phyloP scores from a whole-genome alignment of 192 early-diverging fungal species.

The Coemansia sp. region DNA sequence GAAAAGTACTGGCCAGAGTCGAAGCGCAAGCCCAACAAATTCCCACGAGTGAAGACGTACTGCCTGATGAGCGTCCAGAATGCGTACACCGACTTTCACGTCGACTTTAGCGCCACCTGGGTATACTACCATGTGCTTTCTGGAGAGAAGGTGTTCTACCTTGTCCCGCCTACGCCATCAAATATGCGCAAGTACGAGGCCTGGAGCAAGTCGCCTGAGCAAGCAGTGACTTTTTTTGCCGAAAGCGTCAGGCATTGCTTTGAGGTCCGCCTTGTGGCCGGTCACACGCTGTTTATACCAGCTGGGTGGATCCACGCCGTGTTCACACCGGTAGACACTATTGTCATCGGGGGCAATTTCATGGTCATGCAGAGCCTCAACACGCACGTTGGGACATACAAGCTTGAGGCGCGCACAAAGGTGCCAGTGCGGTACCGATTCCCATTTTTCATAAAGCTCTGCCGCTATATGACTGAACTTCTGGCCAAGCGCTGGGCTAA shows the following conservation, averaged over 20 bases:
- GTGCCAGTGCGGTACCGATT: slow-evolving; percentile 82
- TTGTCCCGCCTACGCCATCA: slow-evolving; percentile 75
- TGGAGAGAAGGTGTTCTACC: slow-evolving; percentile 86
- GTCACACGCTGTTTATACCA: slow-evolving; percentile 92
- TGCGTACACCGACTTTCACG: slow-evolving; percentile 88
- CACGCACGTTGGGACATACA: slow-evolving; percentile 68
- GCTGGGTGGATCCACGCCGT: slow-evolving; percentile 97
- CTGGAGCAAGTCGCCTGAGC: slow-evolving; percentile 86
- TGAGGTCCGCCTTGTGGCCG: slow-evolving; percentile 69
- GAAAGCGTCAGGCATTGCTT: slow-evolving; percentile 80
- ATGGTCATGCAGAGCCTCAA: slow-evolving; percentile 69
- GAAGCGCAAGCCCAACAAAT: slow-evolving; percentile 62
- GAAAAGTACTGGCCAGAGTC: slow-evolving; percentile 79
- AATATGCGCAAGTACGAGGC: slow-evolving; percentile 87
- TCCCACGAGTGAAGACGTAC: slow-evolving; percentile 85
- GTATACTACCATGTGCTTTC: slow-evolving; percentile 90
- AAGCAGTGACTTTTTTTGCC: slow-evolving; percentile 66
- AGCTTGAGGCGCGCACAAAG: slow-evolving; percentile 74
- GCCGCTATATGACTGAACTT: slow-evolving; percentile 74
- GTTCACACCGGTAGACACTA: slow-evolving; percentile 77
- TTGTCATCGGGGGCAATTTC: slow-evolving; percentile 95
- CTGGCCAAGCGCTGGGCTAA: slow-evolving; percentile 59
- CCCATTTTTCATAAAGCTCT: slow-evolving; percentile 80
- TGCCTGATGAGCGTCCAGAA: slow-evolving; percentile 92
- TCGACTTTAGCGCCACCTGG: slow-evolving; percentile 81